Evolutionary conservation across 225 moss, liverwort and hornwort genomes (phyloP).

Genomic region (Pseudisothecium myosuroides): DNA sequence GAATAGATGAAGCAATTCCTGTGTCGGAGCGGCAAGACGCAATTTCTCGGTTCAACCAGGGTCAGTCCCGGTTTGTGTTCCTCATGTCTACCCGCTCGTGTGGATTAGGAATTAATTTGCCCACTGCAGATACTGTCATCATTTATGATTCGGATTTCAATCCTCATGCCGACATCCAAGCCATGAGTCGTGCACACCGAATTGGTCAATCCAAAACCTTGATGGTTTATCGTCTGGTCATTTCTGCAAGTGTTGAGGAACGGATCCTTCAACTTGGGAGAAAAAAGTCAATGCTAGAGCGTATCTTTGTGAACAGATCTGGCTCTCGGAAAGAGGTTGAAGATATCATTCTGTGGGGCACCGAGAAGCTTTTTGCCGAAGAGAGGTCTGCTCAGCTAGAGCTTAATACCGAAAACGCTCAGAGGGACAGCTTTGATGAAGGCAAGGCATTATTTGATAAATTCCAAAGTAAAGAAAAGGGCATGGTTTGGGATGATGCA

Average conservation of each 20-base stretch:
- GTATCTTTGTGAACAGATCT: slow-evolving; percentile 48
- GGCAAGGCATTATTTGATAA: slow-evolving; percentile 16
- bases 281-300: slow-evolving; percentile 51
- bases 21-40: slow-evolving; percentile 52
- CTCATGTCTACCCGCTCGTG: slow-evolving; percentile 64
- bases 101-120: slow-evolving; percentile 69
- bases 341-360: slow-evolving; percentile 79
- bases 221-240: slow-evolving; percentile 65
- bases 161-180: slow-evolving; percentile 80
- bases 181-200: slow-evolving; percentile 69
- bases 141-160: slow-evolving; percentile 86
- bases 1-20: slow-evolving; percentile 60
- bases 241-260: slow-evolving; percentile 82
- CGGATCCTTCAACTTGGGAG: slow-evolving; percentile 71
- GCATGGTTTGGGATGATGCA: slow-evolving; percentile 68
- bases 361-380: slow-evolving; percentile 68
- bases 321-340: slow-evolving; percentile 74
- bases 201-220: slow-evolving; percentile 63
- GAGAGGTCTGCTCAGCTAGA: neutral
- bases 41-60: slow-evolving; percentile 70
- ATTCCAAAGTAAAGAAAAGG: slow-evolving; percentile 20
- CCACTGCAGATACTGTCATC: slow-evolving; percentile 77
- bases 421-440: neutral
- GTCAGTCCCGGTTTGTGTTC: slow-evolving; percentile 82
- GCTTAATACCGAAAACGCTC: slow-evolving; percentile 2